These are phyloP conservation scores for Peltaster fructicola DNA, from an alignment of 2,329 filamentous ascomycete genomes.

Conservation along the genomic window DNA sequence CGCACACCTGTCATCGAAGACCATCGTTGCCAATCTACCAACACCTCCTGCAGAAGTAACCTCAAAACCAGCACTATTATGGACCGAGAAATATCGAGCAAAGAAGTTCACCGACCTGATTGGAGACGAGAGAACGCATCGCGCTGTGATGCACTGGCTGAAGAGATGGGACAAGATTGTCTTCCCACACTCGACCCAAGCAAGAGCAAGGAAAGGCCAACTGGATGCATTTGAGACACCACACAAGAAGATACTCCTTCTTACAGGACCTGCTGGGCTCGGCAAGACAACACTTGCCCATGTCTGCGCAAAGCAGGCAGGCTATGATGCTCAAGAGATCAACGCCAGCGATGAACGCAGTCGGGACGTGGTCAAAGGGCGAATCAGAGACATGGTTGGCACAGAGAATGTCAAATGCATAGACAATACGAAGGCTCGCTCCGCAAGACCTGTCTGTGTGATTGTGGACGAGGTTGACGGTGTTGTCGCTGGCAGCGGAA, in stretches of 20 bases:
- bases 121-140: constrained; percentile 85
- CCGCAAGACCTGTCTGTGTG: constrained; percentile 73
- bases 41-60: constrained; percentile 23
- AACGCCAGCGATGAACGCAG: constrained; percentile 95
- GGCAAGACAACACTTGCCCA: constrained; percentile 95
- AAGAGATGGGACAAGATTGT: constrained; percentile 89
- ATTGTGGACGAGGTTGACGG: constrained; percentile 95
- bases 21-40: constrained; percentile 14
- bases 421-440: constrained; percentile 44
- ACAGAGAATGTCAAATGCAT: constrained; percentile 80
- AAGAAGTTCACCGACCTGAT: constrained; percentile 82
- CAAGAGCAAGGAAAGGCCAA: constrained; percentile 32
- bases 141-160: constrained; percentile 77
- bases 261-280: constrained; percentile 81
- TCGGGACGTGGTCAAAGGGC: constrained; percentile 70
- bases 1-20: too few species aligned
- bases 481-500: constrained; percentile 62
- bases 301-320: constrained; percentile 85
- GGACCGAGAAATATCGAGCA: constrained; percentile 96
- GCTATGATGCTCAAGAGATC: constrained; percentile 92
- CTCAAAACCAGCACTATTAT: constrained; percentile 41
- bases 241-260: constrained; percentile 72
- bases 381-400: constrained; percentile 78
- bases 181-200: constrained; percentile 57
- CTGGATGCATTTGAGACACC: constrained; percentile 46